Conservation (phyloP, 805 yeast genomes). For the Starmerella scarabaei region DNA sequence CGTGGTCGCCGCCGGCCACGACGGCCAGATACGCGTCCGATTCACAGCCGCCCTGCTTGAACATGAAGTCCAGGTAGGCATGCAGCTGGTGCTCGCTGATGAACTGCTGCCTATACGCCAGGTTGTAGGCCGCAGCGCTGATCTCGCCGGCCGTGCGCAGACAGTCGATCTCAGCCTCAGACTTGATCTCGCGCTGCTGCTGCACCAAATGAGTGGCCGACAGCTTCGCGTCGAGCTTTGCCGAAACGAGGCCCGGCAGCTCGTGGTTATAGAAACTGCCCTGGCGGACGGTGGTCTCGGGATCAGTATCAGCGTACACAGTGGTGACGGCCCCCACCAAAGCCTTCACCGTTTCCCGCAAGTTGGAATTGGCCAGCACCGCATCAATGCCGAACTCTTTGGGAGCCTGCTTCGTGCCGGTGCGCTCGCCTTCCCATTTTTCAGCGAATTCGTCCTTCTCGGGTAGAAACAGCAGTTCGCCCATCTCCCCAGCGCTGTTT, state of each 20-base stretch:
- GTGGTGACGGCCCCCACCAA: constrained; percentile 13
- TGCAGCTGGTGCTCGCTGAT: constrained; percentile 65
- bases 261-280: constrained; percentile 19
- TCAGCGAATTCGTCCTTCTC: constrained; percentile 66
- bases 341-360: constrained; percentile 11
- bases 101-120: constrained; percentile 53
- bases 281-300: constrained; percentile 18
- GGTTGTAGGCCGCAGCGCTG: constrained; percentile 71
- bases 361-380: constrained; percentile 31
- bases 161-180: constrained; percentile 57
- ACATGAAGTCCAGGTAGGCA: constrained; percentile 68
- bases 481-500: constrained; percentile 16
- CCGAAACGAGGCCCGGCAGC: constrained; percentile 15
- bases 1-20: constrained; percentile 85
- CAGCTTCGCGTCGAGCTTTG: constrained; percentile 1
- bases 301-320: constrained; percentile 21
- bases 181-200: constrained; percentile 48
- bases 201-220: constrained; percentile 18
- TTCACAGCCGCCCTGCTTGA: constrained; percentile 80
- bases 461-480: constrained; percentile 73
- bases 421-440: constrained; percentile 89
- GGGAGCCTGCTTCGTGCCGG: constrained; percentile 70
- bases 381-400: constrained; percentile 83
- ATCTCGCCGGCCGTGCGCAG: constrained; percentile 76
- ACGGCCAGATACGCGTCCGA: constrained; percentile 87